Conservation (phyloP, 2,329 filamentous ascomycete species). For the Didymella sp. region DNA sequence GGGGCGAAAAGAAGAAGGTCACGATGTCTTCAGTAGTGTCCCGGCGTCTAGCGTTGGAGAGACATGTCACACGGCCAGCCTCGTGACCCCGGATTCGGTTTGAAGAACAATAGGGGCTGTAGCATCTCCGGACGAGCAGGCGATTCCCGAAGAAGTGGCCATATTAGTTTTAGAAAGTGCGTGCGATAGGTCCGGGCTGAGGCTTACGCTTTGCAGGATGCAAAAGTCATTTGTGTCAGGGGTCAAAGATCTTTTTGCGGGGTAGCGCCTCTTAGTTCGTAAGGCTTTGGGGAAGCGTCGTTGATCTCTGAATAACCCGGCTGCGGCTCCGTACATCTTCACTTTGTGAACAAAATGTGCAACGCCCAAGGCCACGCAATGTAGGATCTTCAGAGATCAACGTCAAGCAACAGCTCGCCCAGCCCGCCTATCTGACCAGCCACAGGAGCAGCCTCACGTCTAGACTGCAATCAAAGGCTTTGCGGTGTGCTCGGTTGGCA, state of each 20-base stretch:
- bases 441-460: not conserved
- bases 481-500: constrained; percentile 33
- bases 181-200: constrained; percentile 19
- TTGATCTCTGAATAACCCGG: constrained; percentile 6
- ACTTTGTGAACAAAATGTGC: not conserved
- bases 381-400: constrained; percentile 3
- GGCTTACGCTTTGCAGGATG: constrained; percentile 22
- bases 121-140: constrained; percentile 26
- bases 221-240: constrained; percentile 22
- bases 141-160: constrained; percentile 21
- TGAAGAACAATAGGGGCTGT: constrained; percentile 18
- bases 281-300: constrained; percentile 29
- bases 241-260: constrained; percentile 43
- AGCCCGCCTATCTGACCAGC: not conserved
- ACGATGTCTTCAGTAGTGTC: constrained; percentile 42
- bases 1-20: constrained; percentile 39
- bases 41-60: constrained; percentile 34
- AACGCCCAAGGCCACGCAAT: not conserved
- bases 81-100: constrained; percentile 34
- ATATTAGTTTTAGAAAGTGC: constrained; percentile 26
- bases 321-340: not conserved
- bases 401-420: not conserved
- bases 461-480: constrained; percentile 17
- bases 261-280: constrained; percentile 45
- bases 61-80: constrained; percentile 34